Evolutionary conservation across 2,329 filamentous ascomycete species (phyloP), one percentile per base, ranked within the genome.

Genomic region (Pseudodiploospora longispora): DNA sequence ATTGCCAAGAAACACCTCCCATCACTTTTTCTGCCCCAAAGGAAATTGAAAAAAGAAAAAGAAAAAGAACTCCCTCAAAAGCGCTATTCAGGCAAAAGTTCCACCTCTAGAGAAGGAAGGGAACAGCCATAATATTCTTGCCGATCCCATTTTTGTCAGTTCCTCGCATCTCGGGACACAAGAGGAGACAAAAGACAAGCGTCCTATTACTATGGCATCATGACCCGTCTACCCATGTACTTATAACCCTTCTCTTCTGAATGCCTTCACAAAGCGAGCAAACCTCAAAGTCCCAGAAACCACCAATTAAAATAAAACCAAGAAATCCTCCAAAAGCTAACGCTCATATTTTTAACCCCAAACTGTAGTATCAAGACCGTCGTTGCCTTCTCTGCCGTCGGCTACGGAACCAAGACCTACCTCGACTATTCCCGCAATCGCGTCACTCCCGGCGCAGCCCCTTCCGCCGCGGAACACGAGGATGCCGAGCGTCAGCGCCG

Each of bases 331-430:
- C 5, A n/a, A 38, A 34, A 40, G 41, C 30, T 33, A n/a, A 6
- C 19, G 28, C 29, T 36, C 10, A 47, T 43, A 27, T 42, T 30
- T 35, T 28, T 10, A 19, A 4, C 31, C 10, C 7, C n/a, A 9
- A 33, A 6, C 46, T 41, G 47, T 46, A 67, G 63, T 56, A 41
- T 60, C 27, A 61, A 63, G 43, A 55, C 61, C 38, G 53, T 61
- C 40, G 53, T 54, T 30, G 59, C 56, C 40, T 48, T 64, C 45
- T 48, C 57, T n/a, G 57, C 56, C 36, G 54, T 59, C 38, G 64
- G 61, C 43, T 64, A 61, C 48, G 63, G 60, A 33, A 55, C 56
- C 45, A 66, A 65, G 39, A 42, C 55, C 10, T 67, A 60, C 41
- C 46, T 61, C 27, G 55, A 63, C 38, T 52, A 47, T 41, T 47